Conservation (phyloP, 192 early-diverging fungal genomes). For the Coemansia sp. region DNA sequence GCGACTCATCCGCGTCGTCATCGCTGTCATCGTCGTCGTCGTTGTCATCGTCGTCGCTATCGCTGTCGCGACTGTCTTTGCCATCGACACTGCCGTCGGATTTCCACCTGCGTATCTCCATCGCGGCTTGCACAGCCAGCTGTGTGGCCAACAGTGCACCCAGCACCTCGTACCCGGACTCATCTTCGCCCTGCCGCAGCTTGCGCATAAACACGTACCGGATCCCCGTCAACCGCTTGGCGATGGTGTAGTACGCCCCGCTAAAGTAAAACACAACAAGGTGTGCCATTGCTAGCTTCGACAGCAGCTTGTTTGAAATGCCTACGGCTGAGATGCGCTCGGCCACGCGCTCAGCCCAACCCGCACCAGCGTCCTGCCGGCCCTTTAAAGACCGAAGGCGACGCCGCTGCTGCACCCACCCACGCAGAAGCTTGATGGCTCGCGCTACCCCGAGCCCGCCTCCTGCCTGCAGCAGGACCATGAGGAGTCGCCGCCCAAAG, state of each 20-base stretch:
- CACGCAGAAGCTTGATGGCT: constrained; percentile 10
- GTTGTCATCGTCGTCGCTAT: constrained; percentile 11
- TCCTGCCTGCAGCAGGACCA: constrained; percentile 35
- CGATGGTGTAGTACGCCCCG: constrained; percentile 75
- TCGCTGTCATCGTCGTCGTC: constrained; percentile 50
- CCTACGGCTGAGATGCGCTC: constrained; percentile 4
- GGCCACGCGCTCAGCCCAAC: constrained; percentile 3
- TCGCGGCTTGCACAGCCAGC: constrained; percentile 57
- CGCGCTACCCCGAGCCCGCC: constrained; percentile 4
- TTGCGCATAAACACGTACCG: constrained; percentile 82
- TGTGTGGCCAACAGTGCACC: constrained; percentile 77
- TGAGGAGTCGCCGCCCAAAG: constrained; percentile 24
- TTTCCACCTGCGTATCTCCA: constrained; percentile 33
- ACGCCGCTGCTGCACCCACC: constrained; percentile 23
- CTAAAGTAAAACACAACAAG: constrained; percentile 86
- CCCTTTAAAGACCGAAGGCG: no score
- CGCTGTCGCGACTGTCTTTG: constrained; percentile 3
- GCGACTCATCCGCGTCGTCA: constrained; percentile 20
- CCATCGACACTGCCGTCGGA: constrained; percentile 20
- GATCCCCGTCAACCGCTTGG: constrained; percentile 75
- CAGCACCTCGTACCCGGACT: constrained; percentile 78
- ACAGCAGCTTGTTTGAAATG: constrained; percentile 3
- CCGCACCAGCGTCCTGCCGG: not conserved
- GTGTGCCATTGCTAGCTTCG: constrained; percentile 56
- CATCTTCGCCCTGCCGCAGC: constrained; percentile 68